A percentile compares a stretch with the other conserved stretches of the same genome.
These are phyloP conservation scores for Pilatotrama ljubarskyi DNA, from an alignment of 768 basidiomycete species.

Conservation along the genomic window DNA sequence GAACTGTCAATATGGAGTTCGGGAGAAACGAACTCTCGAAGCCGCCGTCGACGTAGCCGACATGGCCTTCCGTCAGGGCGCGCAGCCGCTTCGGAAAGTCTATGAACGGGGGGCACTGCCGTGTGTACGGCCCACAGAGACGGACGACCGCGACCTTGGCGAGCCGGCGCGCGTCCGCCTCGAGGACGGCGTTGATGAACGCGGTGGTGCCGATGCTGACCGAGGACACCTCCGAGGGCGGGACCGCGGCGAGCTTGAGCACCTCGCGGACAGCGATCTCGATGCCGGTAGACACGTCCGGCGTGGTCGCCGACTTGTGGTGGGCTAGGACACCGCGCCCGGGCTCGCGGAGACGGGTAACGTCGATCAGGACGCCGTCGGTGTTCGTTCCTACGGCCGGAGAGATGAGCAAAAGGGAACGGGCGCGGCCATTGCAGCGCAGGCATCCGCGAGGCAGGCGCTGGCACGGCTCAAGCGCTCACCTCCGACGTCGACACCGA, in stretches of 20 bases:
- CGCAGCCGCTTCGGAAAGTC: constrained; percentile 46
- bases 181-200: constrained; percentile 52
- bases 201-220: constrained; percentile 63
- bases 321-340: constrained; percentile 39
- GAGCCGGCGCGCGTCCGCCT: constrained; percentile 52
- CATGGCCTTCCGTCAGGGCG: constrained; percentile 34
- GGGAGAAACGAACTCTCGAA: constrained; percentile 35
- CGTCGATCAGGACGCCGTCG: constrained; percentile 42
- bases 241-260: constrained; percentile 39
- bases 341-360: constrained; percentile 31
- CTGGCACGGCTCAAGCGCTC: constrained; percentile 6
- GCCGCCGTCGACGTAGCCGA: constrained; percentile 42
- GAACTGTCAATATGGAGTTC: constrained; percentile 26
- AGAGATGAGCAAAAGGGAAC: neutral
- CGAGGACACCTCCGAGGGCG: constrained; percentile 43
- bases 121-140: constrained; percentile 59
- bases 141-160: constrained; percentile 64
- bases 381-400: constrained; percentile 38
- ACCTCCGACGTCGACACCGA: constrained; percentile 34
- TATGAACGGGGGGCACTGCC: constrained; percentile 57
- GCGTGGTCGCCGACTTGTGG: constrained; percentile 55
- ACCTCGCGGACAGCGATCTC: constrained; percentile 49
- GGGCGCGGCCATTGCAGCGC: neutral
- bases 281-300: constrained; percentile 60
- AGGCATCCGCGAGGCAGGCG: neutral